Percentiles rank a stretch among this genome's conserved stretches.
Conservation (phyloP, 1,284 basidiomycete genomes). For the Pseudozyma sp. region DNA sequence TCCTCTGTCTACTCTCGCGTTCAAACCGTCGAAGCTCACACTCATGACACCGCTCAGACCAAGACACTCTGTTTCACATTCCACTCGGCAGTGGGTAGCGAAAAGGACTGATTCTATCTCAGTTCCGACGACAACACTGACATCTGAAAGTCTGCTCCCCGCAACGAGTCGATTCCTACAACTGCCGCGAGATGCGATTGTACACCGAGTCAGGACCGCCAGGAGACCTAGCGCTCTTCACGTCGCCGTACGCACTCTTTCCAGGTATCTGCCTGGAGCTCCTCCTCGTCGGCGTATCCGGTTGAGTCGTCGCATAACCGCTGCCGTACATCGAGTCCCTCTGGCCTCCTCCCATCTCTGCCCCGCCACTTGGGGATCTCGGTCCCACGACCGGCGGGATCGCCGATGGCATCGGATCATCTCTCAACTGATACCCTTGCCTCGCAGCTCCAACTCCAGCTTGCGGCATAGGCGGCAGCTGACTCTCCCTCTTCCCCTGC, state of each 20-base stretch:
- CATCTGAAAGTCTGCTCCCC: too few species aligned
- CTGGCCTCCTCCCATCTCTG: neutral
- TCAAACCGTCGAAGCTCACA: too few species aligned
- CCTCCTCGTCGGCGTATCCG: constrained; percentile 32
- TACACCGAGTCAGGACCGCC: constrained; percentile 24
- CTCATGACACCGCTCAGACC: too few species aligned
- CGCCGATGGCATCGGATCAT: constrained; percentile 11
- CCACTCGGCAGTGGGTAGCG: too few species aligned
- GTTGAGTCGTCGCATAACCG: neutral
- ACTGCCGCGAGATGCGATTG: constrained; percentile 30
- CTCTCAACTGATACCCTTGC: constrained; percentile 32
- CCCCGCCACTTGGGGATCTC: neutral
- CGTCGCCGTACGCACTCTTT: constrained; percentile 9
- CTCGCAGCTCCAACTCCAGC: neutral
- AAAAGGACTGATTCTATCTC: too few species aligned
- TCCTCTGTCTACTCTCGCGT: too few species aligned
- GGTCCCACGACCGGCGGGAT: constrained; percentile 2
- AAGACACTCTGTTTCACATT: too few species aligned
- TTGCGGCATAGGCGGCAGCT: constrained; percentile 29
- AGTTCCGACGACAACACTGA: too few species aligned
- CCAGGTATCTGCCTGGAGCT: constrained; percentile 29
- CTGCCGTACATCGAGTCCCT: constrained; percentile 6
- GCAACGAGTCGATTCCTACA: neutral
- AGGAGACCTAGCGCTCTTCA: constrained; percentile 9
- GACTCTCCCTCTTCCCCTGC: constrained; percentile 18